Base-by-base conservation (phyloP, 805 yeast species). In the Saturnispora bothae region DNA sequence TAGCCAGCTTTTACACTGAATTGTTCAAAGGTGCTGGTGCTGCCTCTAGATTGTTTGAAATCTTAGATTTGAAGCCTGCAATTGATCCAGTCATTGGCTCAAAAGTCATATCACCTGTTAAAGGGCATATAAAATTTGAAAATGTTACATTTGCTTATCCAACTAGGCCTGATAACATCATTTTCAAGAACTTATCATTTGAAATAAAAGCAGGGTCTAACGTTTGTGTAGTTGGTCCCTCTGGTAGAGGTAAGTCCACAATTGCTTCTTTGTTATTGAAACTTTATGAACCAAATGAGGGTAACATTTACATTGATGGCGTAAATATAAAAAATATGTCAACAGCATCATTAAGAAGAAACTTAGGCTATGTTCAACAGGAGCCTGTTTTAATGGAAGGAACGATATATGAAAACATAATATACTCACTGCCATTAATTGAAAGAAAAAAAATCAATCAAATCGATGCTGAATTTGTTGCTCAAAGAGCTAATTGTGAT, bases 21-120 rank as follows among this genome's bases (percentile, higher is more conserved):
- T 63, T 89, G 41, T 89, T 89, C 94, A 89, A 89, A 62, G 97
- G 96, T 39, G 83, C 92, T 3, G 97, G 97, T 41, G 96, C 97
- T 0, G 94, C 96, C 0, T 81, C 89, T 34, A 68, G 97, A 44
- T 71, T 88, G 34, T 88, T 88, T 62, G 97, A 88, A 58, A 65
- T 89, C 33, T 73, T 80, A 43, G 96, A 86, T 46, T 71, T 83
- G 56, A 66, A 76, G 45, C 94, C 96, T 1, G 48, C 59, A n/a
- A 85, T 88, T 34, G 67, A 74, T 22, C 73, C 85, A 10, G 72
- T 81, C 2, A 49, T 63, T 19, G 97, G 97, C 28, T 50, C 52
- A 16, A 66, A 64, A 38, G 59, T 74, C 30, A 49, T 26, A 51
- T 13, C 35, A 5, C 51, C 54, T 38, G 61, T 63, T 29, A 62